Percentiles rank a stretch among this genome's conserved stretches.
phyloP scores from a whole-genome alignment of 1,139 yeast species.

The Debaryomyces fabryi region DNA sequence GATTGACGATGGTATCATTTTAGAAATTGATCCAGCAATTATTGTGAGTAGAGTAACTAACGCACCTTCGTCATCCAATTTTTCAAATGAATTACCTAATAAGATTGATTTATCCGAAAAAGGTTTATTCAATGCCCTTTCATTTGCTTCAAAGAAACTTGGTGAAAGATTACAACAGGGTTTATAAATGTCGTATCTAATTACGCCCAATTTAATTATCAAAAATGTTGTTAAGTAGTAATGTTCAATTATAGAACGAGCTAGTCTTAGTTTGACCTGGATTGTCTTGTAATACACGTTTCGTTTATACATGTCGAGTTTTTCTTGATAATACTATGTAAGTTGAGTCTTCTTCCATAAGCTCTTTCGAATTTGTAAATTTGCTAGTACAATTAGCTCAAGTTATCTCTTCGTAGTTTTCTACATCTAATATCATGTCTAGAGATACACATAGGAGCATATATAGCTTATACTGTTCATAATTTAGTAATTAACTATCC shows the following conservation, averaged over 20 bases:
- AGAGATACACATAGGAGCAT: background rate
- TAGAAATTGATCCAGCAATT: constrained; percentile 86
- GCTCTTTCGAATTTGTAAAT: background rate
- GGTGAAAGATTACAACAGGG: constrained; percentile 88
- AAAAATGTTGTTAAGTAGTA: background rate
- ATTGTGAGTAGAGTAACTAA: constrained; percentile 88
- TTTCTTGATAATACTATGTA: background rate
- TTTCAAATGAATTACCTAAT: constrained; percentile 50
- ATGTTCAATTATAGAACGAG: constrained; percentile 4
- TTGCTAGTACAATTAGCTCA: background rate
- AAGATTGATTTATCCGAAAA: constrained; percentile 83
- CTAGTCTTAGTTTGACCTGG: constrained; percentile 1
- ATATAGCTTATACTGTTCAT: background rate
- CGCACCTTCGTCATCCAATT: constrained; percentile 55
- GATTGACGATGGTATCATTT: constrained; percentile 86
- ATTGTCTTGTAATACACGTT: constrained; percentile 4
- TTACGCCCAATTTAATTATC: background rate
- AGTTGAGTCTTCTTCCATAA: background rate
- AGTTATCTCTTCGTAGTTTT: background rate
- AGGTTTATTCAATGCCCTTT: constrained; percentile 85
- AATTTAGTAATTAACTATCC: background rate
- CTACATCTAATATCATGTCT: background rate
- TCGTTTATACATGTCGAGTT: background rate
- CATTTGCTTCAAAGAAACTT: constrained; percentile 83
- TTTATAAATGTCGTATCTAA: constrained; percentile 30